Base-by-base conservation (phyloP, 164 flowering plant genomes). In the Tinospora cordifolia region DNA sequence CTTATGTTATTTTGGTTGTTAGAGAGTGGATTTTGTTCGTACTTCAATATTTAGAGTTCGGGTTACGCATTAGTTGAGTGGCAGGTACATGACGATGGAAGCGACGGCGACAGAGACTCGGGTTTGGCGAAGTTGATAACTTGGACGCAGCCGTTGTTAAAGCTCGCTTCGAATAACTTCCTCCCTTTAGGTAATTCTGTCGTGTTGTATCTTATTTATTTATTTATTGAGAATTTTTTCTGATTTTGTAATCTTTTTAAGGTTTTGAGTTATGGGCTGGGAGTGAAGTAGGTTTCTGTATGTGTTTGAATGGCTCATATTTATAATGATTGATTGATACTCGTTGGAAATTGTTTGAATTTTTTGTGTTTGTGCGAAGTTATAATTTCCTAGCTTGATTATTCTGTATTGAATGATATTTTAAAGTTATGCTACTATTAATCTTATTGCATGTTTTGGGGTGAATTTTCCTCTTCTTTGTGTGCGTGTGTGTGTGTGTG, bases 181-280 rank as follows among this genome's bases (percentile, higher is more conserved):
- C 63, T 69, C 19, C 63, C 71, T 17, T 8, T 69, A 36, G 71
- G 71, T 69, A 69, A n/a, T n/a, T 51, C 21, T 17, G 58, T 51
- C 3, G 7, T 51, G 22, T 51, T 15, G 21, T 51, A 13, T 4
- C 15, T 13, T 49, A 13, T 10, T n/a, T n/a, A n/a, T n/a, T n/a
- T n/a, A n/a, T n/a, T n/a, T n/a, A n/a, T n/a, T n/a, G n/a, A n/a
- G n/a, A n/a, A n/a, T n/a, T n/a, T n/a, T n/a, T n/a, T n/a, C n/a
- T n/a, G n/a, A n/a, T n/a, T n/a, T n/a, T n/a, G n/a, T n/a, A n/a
- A n/a, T n/a, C n/a, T n/a, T n/a, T n/a, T n/a, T n/a, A n/a, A n/a
- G n/a, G n/a, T n/a, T n/a, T n/a, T n/a, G n/a, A n/a, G n/a, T n/a
- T n/a, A n/a, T n/a, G n/a, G n/a, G n/a, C n/a, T n/a, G n/a, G n/a